phyloP scores from a whole-genome alignment of 2,329 filamentous ascomycete genomes.

The Thielaviopsis euricoi region DNA sequence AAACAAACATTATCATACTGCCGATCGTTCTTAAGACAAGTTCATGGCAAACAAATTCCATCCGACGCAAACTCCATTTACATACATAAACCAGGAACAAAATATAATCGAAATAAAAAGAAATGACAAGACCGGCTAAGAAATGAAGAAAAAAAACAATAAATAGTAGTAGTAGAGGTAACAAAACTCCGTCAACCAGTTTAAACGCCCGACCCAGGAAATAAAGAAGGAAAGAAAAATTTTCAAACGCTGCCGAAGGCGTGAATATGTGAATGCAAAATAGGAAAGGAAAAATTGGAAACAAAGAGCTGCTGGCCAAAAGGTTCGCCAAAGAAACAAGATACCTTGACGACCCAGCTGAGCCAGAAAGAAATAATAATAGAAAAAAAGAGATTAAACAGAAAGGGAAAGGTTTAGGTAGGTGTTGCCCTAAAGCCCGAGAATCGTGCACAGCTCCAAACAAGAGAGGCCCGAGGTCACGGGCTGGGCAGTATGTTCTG shows the following conservation, averaged over 20 bases:
- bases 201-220: neutral
- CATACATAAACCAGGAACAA: constrained; percentile 1
- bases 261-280: constrained; percentile 1
- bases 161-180: too few species aligned
- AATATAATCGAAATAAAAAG: neutral
- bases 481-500: neutral
- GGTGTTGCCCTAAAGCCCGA: too few species aligned
- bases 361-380: neutral
- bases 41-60: neutral
- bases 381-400: neutral
- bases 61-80: neutral
- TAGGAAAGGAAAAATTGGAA: too few species aligned
- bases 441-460: too few species aligned
- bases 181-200: neutral
- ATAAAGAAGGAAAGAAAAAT: neutral
- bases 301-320: neutral
- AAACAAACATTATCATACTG: neutral
- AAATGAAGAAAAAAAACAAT: too few species aligned
- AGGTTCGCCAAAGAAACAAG: too few species aligned
- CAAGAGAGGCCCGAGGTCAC: too few species aligned
- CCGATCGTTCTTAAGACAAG: neutral
- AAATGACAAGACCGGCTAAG: neutral
- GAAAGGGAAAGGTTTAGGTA: neutral
- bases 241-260: neutral
- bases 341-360: neutral